Conservation (phyloP, 257 asterid genomes). For the Jaltomata sinuosa region DNA sequence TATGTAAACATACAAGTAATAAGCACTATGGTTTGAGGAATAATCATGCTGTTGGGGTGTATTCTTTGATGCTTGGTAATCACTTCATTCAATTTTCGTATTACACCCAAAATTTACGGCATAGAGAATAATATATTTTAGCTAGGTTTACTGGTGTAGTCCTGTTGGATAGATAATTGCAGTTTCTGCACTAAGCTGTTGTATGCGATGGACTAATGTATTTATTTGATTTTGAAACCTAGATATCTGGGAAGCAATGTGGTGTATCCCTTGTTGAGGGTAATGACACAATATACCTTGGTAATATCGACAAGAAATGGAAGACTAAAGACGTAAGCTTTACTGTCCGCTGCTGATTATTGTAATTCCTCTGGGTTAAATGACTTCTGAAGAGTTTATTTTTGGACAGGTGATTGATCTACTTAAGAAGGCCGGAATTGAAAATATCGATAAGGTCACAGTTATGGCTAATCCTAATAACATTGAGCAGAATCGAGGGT, state of each 20-base stretch:
- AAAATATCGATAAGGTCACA: slow-evolving; percentile 49
- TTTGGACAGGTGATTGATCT: slow-evolving; percentile 37
- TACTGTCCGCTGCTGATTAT: slow-evolving; percentile 8
- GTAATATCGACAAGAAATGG: slow-evolving; percentile 65
- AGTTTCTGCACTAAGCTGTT: background rate
- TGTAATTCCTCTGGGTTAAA: slow-evolving; percentile 1
- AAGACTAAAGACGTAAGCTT: slow-evolving; percentile 59
- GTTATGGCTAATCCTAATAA: slow-evolving; percentile 45
- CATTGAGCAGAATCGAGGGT: slow-evolving; percentile 53
- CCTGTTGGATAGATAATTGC: background rate
- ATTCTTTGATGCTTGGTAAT: background rate
- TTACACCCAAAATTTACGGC: background rate
- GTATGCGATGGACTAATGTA: slow-evolving; percentile 8
- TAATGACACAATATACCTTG: slow-evolving; percentile 58
- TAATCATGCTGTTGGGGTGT: background rate
- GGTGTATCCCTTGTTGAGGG: slow-evolving; percentile 44
- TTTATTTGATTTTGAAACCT: slow-evolving; percentile 3
- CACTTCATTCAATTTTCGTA: background rate
- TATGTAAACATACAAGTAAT: background rate
- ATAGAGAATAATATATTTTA: background rate
- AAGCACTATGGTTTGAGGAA: background rate
- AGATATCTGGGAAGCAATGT: slow-evolving; percentile 71
- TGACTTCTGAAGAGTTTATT: slow-evolving; percentile 12
- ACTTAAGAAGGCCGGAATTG: slow-evolving; percentile 46
- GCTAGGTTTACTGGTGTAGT: background rate